Conservation (phyloP, 257 asterid species). For the Ilex asprella region DNA sequence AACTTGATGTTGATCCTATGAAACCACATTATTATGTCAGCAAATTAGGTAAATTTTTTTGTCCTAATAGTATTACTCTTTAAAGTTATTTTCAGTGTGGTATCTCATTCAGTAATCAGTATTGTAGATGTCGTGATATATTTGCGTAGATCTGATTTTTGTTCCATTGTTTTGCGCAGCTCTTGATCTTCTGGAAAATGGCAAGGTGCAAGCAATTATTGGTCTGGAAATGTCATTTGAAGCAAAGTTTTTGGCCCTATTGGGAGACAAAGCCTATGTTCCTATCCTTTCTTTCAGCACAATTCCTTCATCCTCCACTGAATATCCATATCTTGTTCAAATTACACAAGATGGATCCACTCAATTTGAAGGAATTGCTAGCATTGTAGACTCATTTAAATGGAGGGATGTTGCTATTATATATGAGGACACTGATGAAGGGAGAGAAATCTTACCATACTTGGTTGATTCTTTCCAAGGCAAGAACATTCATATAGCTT, state of each 20-base stretch:
- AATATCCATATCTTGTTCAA: no score
- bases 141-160: constrained; percentile 6
- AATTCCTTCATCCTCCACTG: no score
- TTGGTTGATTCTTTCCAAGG: constrained; percentile 22
- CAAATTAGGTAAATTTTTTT: no score
- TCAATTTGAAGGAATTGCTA: no score
- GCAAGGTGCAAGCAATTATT: constrained; percentile 25
- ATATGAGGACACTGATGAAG: constrained; percentile 11
- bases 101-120: background rate
- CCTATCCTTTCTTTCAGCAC: constrained; percentile 22
- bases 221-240: constrained; percentile 22
- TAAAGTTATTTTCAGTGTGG: no score
- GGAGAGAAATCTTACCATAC: constrained; percentile 11
- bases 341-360: no score
- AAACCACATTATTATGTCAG: no score
- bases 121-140: background rate
- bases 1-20: no score
- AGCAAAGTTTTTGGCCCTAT: constrained; percentile 22
- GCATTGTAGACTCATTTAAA: no score
- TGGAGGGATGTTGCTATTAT: no score
- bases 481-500: constrained; percentile 7
- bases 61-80: no score
- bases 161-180: constrained; percentile 20
- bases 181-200: constrained; percentile 32
- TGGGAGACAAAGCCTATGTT: constrained; percentile 25